Percentiles rank a stretch among this genome's conserved stretches.
phyloP scores from a whole-genome alignment of 225 moss, liverwort and hornwort species.

The Ulota crispa region DNA sequence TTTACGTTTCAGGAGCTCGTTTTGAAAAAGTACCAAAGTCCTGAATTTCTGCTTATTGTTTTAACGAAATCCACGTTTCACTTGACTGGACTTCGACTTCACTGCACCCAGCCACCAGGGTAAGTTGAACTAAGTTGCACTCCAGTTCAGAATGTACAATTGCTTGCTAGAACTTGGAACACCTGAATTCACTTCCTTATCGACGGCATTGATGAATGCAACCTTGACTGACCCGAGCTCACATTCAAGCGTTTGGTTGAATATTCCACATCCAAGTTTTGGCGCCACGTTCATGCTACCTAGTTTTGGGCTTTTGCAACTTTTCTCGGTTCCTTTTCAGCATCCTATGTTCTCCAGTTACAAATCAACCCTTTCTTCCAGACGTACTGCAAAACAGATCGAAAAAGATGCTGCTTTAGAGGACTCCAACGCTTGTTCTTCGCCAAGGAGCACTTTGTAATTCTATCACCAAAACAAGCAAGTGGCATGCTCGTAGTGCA shows the following conservation, averaged over 20 bases:
- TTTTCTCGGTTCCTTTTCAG: neutral
- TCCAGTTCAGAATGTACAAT: neutral
- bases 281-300: neutral
- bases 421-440: too few species aligned
- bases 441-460: neutral
- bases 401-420: neutral
- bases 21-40: too few species aligned
- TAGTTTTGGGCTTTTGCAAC: neutral
- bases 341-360: neutral
- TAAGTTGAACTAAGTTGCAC: neutral
- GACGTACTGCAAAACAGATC: neutral
- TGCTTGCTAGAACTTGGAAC: neutral
- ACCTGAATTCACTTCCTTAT: neutral
- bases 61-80: too few species aligned
- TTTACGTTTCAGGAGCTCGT: too few species aligned
- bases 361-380: neutral
- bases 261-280: neutral
- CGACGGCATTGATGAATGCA: neutral
- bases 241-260: neutral
- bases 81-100: neutral
- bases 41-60: too few species aligned
- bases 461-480: neutral
- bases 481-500: neutral
- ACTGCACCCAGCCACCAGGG: too few species aligned
- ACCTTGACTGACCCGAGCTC: neutral